Base-by-base conservation (phyloP, 2,329 filamentous ascomycete species). In the Trichoderma aggressivum region DNA sequence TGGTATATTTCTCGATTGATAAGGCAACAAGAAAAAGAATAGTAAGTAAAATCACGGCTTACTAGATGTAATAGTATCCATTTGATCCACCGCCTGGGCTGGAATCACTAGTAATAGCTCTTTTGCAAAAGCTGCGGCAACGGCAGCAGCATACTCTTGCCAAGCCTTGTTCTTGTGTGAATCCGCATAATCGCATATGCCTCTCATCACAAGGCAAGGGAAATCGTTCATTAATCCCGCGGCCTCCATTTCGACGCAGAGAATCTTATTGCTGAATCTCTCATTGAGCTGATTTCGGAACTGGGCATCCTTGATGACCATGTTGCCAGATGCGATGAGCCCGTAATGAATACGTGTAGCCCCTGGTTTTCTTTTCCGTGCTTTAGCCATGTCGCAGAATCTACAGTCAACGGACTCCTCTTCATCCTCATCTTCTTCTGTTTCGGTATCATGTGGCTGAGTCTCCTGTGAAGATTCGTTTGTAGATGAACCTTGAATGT, bases 181-280 rank as follows among this genome's bases (percentile, higher is more conserved):
- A 70, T 84, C 82, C 1, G 80, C 75, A 60, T 83, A 84, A 47
- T 83, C 79, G 24, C 78, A 83, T 0, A 84, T 81, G 0, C 81
- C 81, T n/a, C 80, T 77, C 24, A 84, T 79, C 0, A 80, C 75
- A 0, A 83, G 70, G 24, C 79, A 83, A 0, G 79, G 77, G 0
- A 81, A 75, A 0, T 75, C 58, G 12, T 74, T 73, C 73, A 76
- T 74, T 0, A 79, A 7, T 0, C 79, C 78, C 0, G 79, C 78
- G 0, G 76, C 76, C 14, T 79, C 78, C 78, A 77, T 80, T 16
- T 81, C 76, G 8, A 80, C 74, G 1, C 78, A 80, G 0, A 78
- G 69, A 0, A 75, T 64, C 16, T 60, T 36, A 0, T 66, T 74
- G 0, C 69, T 74, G 0, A 73, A 60, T 1, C 75, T 61, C 0